Evolutionary conservation across 148 eudicot species (phyloP), one percentile per base, ranked within the genome.

Genomic region (Vaccinium macrocarpon): DNA sequence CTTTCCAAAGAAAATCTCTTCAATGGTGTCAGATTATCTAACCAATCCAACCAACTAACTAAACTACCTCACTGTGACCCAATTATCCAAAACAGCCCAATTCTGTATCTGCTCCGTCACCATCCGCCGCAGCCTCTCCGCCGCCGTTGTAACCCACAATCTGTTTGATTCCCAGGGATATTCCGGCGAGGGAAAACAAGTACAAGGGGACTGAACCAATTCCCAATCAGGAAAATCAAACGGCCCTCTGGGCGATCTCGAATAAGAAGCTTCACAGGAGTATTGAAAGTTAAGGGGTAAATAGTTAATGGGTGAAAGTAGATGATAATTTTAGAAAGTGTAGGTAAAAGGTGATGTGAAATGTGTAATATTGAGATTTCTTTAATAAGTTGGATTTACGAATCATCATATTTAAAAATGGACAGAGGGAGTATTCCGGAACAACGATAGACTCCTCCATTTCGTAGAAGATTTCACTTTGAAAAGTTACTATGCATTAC

Each of bases 201-300:
- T 81, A 42, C 78, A 80, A 16, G 82, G 86, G 11, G 81, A 84
- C 12, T 1, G 91, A 84, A 38, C 92, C 82, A 76, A 84, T 81
- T 84, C 90, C 90, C 92, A 89, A 62, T 90, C 93, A 0, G 93
- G 92, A 18, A 93, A 93, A 82, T 93, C 98, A 62, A 95, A 91
- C 4, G 93, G 92, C 35, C 93, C 86, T n/a, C 87, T 91, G 0
- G 99, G 99, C 5, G 99, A 96, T 0, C 85, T 23, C 13, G 90
- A 82, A 16, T 76, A 18, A 16, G 82, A 53, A 14, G 14, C 73
- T 25, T 84, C 87, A 21, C 73, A 35, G 1, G 38, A 21, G 49
- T 76, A n/a, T n/a, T n/a, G n/a, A n/a, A n/a, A n/a, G n/a, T n/a
- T n/a, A n/a, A n/a, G n/a, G n/a, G n/a, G n/a, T n/a, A n/a, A n/a